A percentile compares a stretch with the other conserved stretches of the same genome.
These are phyloP conservation scores for Fusarium lateritium DNA, from an alignment of 2,329 filamentous ascomycete genomes.

Conservation along the genomic window DNA sequence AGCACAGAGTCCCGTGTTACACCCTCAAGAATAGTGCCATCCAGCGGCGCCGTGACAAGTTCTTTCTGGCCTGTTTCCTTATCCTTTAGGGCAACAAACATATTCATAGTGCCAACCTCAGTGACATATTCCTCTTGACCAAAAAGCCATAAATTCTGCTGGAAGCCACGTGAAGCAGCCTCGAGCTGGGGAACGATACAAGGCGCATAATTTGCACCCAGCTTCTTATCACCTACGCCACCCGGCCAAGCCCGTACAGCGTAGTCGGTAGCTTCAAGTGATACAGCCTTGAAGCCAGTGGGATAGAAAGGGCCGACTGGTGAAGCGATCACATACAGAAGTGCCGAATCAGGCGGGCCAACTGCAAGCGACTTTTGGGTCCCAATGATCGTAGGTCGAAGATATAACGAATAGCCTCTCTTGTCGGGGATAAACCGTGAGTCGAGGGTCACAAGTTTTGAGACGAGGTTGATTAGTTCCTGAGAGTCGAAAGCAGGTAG, in stretches of 20 bases:
- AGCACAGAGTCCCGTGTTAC: slow-evolving; percentile 94
- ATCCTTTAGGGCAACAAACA: slow-evolving; percentile 89
- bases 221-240: slow-evolving; percentile 97
- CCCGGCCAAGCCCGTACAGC: slow-evolving; percentile 98
- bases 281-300: slow-evolving; percentile 97
- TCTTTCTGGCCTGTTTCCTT: slow-evolving; percentile 92
- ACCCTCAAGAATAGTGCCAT: slow-evolving; percentile 96
- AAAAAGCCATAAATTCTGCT: slow-evolving; percentile 99
- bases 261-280: slow-evolving; percentile 95
- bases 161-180: slow-evolving; percentile 91
- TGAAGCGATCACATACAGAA: slow-evolving; percentile 95
- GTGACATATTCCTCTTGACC: slow-evolving; percentile 96
- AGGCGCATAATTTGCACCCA: slow-evolving; percentile 98
- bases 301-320: slow-evolving; percentile 98
- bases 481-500: slow-evolving; percentile 86
- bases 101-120: slow-evolving; percentile 99
- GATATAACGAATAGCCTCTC: slow-evolving; percentile 93
- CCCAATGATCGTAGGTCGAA: slow-evolving; percentile 96
- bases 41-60: slow-evolving; percentile 91
- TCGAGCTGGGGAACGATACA: slow-evolving; percentile 98
- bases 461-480: slow-evolving; percentile 84
- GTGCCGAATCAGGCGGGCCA: slow-evolving; percentile 87
- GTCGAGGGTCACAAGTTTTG: slow-evolving; percentile 84
- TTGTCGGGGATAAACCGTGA: slow-evolving; percentile 89
- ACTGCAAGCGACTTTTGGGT: slow-evolving; percentile 96